These are phyloP conservation scores for Pyrus betulifolia DNA, from an alignment of 306 rosid genomes.

Conservation along the genomic window DNA sequence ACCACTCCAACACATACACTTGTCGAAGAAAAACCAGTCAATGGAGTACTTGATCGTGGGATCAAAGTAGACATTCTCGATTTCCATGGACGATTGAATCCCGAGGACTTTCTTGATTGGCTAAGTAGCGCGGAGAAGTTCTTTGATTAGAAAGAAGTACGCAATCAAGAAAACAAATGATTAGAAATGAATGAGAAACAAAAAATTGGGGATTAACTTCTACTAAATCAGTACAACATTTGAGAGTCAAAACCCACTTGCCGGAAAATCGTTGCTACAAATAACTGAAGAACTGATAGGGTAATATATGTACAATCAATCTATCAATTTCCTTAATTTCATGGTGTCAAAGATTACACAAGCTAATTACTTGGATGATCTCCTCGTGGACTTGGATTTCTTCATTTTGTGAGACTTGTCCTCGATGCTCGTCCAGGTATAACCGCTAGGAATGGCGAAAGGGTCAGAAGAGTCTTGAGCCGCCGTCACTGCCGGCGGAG, in stretches of 20 bases:
- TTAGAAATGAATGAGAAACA: no score
- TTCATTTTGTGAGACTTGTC: slow-evolving; percentile 58
- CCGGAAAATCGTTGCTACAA: neutral
- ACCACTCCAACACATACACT: no score
- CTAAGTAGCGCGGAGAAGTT: no score
- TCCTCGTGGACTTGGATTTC: slow-evolving; percentile 63
- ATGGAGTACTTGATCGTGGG: neutral
- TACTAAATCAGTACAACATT: no score
- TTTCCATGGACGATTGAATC: no score
- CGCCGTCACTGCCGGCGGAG: slow-evolving; percentile 11
- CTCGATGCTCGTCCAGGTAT: slow-evolving; percentile 58
- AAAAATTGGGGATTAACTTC: no score
- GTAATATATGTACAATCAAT: neutral
- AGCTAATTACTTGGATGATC: slow-evolving; percentile 31
- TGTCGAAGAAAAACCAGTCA: no score
- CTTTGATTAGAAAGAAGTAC: neutral
- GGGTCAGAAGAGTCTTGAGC: slow-evolving; percentile 55
- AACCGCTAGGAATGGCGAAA: slow-evolving; percentile 76
- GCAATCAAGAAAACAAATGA: neutral
- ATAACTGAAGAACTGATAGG: neutral
- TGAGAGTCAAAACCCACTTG: neutral
- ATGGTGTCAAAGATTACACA: neutral
- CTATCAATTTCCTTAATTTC: neutral
- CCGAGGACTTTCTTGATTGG: no score
- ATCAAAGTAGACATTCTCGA: neutral